Evolutionary conservation across 2,329 filamentous ascomycete species (phyloP).

Genomic region (Dactylellina drechsleri): DNA sequence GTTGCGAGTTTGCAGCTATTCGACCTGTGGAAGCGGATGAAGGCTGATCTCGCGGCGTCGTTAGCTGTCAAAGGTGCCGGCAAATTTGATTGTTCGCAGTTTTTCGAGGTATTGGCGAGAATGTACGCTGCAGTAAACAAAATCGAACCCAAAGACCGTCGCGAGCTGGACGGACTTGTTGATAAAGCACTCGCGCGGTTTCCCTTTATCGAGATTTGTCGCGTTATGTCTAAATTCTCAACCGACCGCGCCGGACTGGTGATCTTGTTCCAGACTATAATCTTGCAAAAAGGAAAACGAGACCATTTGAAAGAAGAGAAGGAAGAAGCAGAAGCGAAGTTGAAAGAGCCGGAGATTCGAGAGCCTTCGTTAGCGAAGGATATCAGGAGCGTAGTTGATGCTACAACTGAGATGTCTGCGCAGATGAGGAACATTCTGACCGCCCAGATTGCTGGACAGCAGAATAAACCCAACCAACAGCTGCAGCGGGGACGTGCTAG

Average conservation of each 20-base stretch:
- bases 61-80: not conserved
- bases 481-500: too few relatives aligned
- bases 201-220: slow-evolving; percentile 9
- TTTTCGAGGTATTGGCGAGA: not conserved
- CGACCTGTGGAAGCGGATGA: slow-evolving; percentile 1
- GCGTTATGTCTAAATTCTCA: not conserved
- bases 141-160: not conserved
- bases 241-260: not conserved
- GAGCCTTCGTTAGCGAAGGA: not conserved
- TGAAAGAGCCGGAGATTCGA: not conserved
- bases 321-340: not conserved
- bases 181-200: not conserved
- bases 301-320: not conserved
- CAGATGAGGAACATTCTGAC: not conserved
- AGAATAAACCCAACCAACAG: too few relatives aligned
- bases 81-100: not conserved
- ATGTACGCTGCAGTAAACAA: not conserved
- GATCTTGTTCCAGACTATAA: not conserved
- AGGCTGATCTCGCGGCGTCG: not conserved
- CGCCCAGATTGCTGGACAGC: not conserved
- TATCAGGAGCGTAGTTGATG: slow-evolving; percentile 8
- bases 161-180: not conserved
- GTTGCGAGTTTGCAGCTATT: not conserved
- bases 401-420: not conserved
- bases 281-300: not conserved